Base-by-base conservation (phyloP, 2,329 filamentous ascomycete species). In the Monosporascus sp. region DNA sequence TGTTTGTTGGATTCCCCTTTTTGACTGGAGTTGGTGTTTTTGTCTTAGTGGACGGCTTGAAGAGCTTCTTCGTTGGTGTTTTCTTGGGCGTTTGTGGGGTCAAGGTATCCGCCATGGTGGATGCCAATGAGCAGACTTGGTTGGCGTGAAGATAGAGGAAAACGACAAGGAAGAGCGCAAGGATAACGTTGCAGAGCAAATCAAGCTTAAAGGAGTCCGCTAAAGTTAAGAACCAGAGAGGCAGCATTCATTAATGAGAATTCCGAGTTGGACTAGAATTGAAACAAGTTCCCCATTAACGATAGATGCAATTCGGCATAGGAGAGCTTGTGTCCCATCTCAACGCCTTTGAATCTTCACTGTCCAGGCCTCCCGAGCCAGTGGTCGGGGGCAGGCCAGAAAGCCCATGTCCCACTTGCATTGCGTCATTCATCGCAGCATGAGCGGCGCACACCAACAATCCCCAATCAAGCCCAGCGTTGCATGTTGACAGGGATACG, bases 31-130 rank as follows among this genome's bases (percentile, higher is more conserved):
- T 65, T 11, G 65, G 65, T 2, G 65, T 65, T 54, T 62, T 67
- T 36, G 61, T 68, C 47, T 64, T 67, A 43, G 54, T 63, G 20
- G 67, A 64, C 43, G 67, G 58, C 55, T 68, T 68, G 55, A 69
- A 69, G 17, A 69, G 56, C 56, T 67, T 68, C 54, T 55, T 64
- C 25, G 65, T 57, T n/a, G 66, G 61, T 35, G 65, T 66, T 53
- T 56, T 64, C 24, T 64, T 54, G 17, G 66, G 60, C 27, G 65
- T 66, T 47, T 62, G 63, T 15, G 66, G 62, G 44, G 56, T 49
- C 43, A 63, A 41, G 37, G 61, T 59, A 55, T 67, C 64, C 38
- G 65, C 62, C 63, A 68, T 65, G 46, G 44, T 53, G 50, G 54
- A 43, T 31, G 54, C 47, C 48, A 59, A 44, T 38, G 50, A 53